Conservation (phyloP, 2,329 filamentous ascomycete genomes). For the Botryosphaeria agaves region DNA sequence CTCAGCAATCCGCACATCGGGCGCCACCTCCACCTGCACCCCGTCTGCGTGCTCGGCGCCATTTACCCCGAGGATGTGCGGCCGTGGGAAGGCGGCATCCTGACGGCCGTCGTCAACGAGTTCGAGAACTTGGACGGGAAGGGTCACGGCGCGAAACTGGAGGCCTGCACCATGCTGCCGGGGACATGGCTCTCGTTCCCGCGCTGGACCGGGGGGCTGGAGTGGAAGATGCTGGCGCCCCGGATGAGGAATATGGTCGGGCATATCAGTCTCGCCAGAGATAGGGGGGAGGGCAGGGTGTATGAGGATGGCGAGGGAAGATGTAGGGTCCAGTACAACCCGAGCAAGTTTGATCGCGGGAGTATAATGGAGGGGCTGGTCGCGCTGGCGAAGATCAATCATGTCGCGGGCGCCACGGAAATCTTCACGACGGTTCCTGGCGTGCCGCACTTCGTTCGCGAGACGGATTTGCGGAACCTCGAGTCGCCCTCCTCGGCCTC, state of each 20-base stretch:
- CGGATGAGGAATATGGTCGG: slow-evolving; percentile 51
- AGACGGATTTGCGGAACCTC: slow-evolving; percentile 7
- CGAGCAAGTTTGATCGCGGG: slow-evolving; percentile 53
- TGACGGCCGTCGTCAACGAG: slow-evolving; percentile 60
- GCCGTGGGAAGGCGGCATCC: slow-evolving; percentile 51
- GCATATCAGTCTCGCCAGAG: slow-evolving; percentile 59
- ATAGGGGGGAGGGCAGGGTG: slow-evolving; percentile 59
- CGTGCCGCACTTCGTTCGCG: slow-evolving; percentile 45
- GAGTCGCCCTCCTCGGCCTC: too few relatives aligned
- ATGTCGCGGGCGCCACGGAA: slow-evolving; percentile 63
- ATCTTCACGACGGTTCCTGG: slow-evolving; percentile 51
- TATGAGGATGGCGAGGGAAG: slow-evolving; percentile 40
- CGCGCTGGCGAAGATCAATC: slow-evolving; percentile 58
- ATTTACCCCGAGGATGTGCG: slow-evolving; percentile 52
- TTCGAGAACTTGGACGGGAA: slow-evolving; percentile 67
- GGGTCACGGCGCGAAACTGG: slow-evolving; percentile 71
- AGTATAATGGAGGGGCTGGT: slow-evolving; percentile 56
- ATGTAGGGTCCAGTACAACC: slow-evolving; percentile 50
- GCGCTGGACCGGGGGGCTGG: slow-evolving; percentile 49
- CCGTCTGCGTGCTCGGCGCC: slow-evolving; percentile 38
- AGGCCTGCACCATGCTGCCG: slow-evolving; percentile 60
- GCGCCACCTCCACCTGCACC: slow-evolving; percentile 66
- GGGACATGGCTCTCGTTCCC: slow-evolving; percentile 43
- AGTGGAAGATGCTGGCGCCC: slow-evolving; percentile 54
- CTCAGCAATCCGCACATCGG: slow-evolving; percentile 71